These are phyloP conservation scores for Verticillium alfalfae DNA, from an alignment of 2,329 filamentous ascomycete genomes.

Conservation along the genomic window DNA sequence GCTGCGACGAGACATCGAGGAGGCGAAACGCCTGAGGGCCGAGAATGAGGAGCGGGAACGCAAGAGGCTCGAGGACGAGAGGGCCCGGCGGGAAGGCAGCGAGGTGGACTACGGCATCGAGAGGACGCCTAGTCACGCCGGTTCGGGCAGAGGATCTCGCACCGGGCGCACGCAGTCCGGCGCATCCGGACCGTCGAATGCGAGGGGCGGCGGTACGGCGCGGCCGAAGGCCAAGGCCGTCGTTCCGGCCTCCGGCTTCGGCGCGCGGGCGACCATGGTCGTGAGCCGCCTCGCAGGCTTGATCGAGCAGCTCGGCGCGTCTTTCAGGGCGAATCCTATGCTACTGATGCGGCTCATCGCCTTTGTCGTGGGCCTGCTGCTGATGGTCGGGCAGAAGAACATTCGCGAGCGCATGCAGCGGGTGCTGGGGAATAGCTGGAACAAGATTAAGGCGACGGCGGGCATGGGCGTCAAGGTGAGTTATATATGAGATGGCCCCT, in stretches of 20 bases:
- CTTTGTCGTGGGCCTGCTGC: conserved; percentile 72
- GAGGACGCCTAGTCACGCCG: conserved; percentile 33
- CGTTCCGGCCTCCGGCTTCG: conserved; percentile 28
- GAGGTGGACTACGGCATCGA: conserved; percentile 69
- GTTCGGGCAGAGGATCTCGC: conserved; percentile 25
- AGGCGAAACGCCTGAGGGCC: conserved; percentile 47
- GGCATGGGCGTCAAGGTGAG: conserved; percentile 98
- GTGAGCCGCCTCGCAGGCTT: conserved; percentile 45
- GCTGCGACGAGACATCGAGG: conserved; percentile 50
- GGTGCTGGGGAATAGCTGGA: conserved; percentile 66
- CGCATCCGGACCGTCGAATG: conserved; percentile 19
- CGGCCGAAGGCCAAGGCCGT: conserved; percentile 23
- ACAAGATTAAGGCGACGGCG: conserved; percentile 75
- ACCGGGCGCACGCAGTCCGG: conserved; percentile 15
- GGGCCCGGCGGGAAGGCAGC: conserved; percentile 41
- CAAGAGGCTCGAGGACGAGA: conserved; percentile 49
- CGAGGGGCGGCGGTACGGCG: conserved; percentile 19
- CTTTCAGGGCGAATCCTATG: conserved; percentile 51
- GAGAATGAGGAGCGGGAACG: conserved; percentile 54
- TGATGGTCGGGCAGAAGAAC: conserved; percentile 70
- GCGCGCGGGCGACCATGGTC: conserved; percentile 45
- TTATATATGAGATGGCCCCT: conserved; percentile 62
- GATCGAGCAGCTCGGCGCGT: conserved; percentile 43
- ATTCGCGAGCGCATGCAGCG: conserved; percentile 69
- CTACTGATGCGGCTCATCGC: conserved; percentile 60